These are phyloP conservation scores for Torulaspora gathmanii DNA, from an alignment of 805 yeast genomes.

Conservation along the genomic window DNA sequence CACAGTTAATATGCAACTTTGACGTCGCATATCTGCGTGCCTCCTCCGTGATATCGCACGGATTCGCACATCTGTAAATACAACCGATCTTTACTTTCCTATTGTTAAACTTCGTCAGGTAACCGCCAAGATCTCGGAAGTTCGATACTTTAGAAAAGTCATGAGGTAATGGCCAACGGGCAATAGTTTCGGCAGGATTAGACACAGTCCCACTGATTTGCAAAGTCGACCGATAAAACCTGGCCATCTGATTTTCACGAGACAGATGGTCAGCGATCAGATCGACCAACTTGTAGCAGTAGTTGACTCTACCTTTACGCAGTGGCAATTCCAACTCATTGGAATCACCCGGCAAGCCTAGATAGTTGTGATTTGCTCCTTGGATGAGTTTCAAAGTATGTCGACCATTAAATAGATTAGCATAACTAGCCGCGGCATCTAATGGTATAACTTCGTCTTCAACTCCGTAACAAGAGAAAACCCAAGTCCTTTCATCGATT, in stretches of 20 bases:
- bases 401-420: constrained; percentile 52
- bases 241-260: constrained; percentile 45
- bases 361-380: constrained; percentile 78
- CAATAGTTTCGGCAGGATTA: constrained; percentile 15
- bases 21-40: constrained; percentile 44
- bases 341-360: constrained; percentile 44
- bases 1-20: constrained; percentile 38
- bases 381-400: constrained; percentile 55
- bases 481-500: constrained; percentile 45
- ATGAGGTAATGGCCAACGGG: constrained; percentile 27
- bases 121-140: constrained; percentile 81
- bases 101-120: constrained; percentile 39
- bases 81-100: constrained; percentile 48
- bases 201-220: constrained; percentile 9
- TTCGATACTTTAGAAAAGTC: constrained; percentile 44
- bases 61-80: constrained; percentile 61
- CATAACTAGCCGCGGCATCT: constrained; percentile 55
- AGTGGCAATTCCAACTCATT: constrained; percentile 42
- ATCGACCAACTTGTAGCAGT: constrained; percentile 39
- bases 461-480: constrained; percentile 67
- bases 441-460: constrained; percentile 62
- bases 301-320: constrained; percentile 50
- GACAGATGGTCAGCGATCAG: constrained; percentile 29
- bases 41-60: constrained; percentile 45
- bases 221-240: constrained; percentile 42